phyloP scores from a whole-genome alignment of 805 yeast genomes.

The Schizosaccharomyces lindneri region DNA sequence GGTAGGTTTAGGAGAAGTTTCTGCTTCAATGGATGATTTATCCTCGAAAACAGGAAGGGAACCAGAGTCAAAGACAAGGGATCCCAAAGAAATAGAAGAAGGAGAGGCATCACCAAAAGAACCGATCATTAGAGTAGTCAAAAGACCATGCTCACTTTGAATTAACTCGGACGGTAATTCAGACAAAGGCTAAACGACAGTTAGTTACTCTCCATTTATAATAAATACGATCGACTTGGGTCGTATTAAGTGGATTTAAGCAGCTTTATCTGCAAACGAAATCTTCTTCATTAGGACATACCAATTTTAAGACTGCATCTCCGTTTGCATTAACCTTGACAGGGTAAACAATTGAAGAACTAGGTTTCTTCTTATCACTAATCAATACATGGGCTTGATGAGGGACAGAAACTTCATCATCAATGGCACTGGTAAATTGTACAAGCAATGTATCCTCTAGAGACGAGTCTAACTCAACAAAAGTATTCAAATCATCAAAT shows the following conservation, averaged over 20 bases:
- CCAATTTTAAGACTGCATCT: background rate
- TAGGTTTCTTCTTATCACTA: background rate
- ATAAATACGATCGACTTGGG: too few relatives aligned
- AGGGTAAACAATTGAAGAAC: background rate
- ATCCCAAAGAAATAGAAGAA: background rate
- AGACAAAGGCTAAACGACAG: background rate
- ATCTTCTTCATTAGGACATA: background rate
- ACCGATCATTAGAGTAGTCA: background rate
- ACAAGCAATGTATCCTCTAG: background rate
- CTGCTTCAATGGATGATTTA: background rate
- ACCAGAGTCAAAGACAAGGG: background rate
- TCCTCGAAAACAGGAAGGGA: background rate
- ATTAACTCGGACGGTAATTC: background rate
- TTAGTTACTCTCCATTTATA: background rate
- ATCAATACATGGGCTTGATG: background rate
- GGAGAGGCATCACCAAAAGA: background rate
- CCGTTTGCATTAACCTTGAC: background rate
- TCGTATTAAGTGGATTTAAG: background rate
- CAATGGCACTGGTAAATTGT: background rate
- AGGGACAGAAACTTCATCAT: background rate
- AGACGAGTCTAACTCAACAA: too few relatives aligned
- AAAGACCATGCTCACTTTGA: background rate
- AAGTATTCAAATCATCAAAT: too few relatives aligned
- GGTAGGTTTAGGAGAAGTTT: background rate
- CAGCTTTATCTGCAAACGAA: too few relatives aligned